Evolutionary conservation across 164 flowering plant genomes (phyloP).

Genomic region (Litsea cubeba): DNA sequence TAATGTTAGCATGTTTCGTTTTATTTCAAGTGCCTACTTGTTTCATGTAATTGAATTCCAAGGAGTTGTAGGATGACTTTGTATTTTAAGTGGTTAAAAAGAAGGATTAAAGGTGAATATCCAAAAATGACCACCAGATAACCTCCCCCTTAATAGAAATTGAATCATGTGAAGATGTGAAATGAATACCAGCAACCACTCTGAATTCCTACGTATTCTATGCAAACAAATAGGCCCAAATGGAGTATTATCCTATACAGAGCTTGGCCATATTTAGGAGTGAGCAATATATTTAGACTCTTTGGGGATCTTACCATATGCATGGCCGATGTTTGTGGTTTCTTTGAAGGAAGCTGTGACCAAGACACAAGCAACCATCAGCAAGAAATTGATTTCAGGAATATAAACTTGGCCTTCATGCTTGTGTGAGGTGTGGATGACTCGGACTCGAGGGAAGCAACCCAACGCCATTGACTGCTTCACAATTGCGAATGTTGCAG

Average conservation of each 20-base stretch:
- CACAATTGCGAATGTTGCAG: slow-evolving; percentile 20
- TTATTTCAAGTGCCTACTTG: no score
- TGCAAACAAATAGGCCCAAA: no score
- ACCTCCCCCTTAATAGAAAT: no score
- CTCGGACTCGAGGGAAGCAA: slow-evolving; percentile 24
- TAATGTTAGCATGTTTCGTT: background rate
- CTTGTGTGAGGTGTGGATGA: slow-evolving; percentile 20
- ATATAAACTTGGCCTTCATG: slow-evolving; percentile 28
- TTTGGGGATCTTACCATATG: slow-evolving; percentile 16
- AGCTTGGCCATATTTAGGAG: no score
- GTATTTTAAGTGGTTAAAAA: no score
- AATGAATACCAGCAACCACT: background rate
- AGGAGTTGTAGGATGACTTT: no score
- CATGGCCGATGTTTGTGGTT: slow-evolving; percentile 21
- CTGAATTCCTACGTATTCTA: no score
- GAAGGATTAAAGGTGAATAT: no score
- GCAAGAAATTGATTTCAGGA: slow-evolving; percentile 26
- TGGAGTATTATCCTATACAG: no score
- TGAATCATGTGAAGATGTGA: background rate
- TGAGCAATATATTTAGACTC: no score
- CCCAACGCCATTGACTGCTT: slow-evolving; percentile 22
- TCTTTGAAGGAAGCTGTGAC: slow-evolving; percentile 20
- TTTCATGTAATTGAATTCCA: no score
- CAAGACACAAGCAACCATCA: slow-evolving; percentile 21
- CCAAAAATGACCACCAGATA: background rate